Evolutionary conservation across 164 flowering plant genomes (phyloP), one percentile per base, ranked within the genome.

Genomic region (Saururus chinensis): DNA sequence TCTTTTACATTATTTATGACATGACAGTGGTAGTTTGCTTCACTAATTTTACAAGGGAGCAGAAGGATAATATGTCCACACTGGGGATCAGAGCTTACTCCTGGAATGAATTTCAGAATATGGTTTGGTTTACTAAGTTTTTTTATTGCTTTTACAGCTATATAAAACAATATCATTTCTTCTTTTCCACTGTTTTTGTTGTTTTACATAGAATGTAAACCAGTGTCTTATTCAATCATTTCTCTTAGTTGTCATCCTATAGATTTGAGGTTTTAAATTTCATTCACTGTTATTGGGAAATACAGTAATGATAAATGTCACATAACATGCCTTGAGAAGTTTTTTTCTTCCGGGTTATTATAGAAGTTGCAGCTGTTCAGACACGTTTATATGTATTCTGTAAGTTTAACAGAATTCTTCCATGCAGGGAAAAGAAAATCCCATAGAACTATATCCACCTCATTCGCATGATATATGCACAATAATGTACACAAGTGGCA

Each of bases 401-500:
- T 2, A 30, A 30, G 37, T 30, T 30, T 30, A 30, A 30, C 4
- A 30, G 19, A 12, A 19, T 20, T 53, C 10, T 20, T 19, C 52
- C 59, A 0, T 41, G 30, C 84, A 90, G 99, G 97, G 97, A 60
- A 84, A 77, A 60, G 76, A 82, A 66, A 74, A 80, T 58, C 86
- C 88, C 8, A 61, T 65, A 25, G 85, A 85, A 30, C 63, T 71
- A 60, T 51, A 48, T 2, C 79, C 86, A 2, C 97, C 98, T 23
- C 75, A 75, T 63, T 74, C 96, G 59, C 64, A 57, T 37, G 60
- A 78, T 68, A 77, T 84, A 40, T 80, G 91, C 75, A 85, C 97
- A 30, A 88, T 93, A 59, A 90, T 93, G 97, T 93, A 93, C 74
- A 93, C 99, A 19, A 93, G 99, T 67, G 99, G 99, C 49, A 90